phyloP scores from a whole-genome alignment of 345 rosid species.

The Eucalyptus erythrocorys region DNA sequence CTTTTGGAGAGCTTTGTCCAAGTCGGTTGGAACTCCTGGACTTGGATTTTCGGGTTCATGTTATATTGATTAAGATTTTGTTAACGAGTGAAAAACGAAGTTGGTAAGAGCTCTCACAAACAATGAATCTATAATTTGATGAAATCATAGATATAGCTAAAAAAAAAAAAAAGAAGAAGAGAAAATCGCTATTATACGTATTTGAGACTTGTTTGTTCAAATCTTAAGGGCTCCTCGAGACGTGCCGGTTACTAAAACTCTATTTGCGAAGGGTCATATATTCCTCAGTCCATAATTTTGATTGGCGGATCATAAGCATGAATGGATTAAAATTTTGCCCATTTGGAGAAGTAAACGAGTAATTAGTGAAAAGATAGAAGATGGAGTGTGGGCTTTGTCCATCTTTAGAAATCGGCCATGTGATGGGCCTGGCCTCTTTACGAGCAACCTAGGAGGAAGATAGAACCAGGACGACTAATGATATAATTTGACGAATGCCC shows the following conservation, averaged over 20 bases:
- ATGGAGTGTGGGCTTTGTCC: background rate
- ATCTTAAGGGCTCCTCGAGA: background rate
- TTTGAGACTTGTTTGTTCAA: background rate
- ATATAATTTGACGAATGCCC: background rate
- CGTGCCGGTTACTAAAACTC: background rate
- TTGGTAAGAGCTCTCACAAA: background rate
- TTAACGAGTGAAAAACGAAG: background rate
- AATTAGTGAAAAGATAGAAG: background rate
- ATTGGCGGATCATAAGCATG: background rate
- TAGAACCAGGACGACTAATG: background rate
- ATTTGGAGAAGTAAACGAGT: background rate
- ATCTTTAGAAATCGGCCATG: background rate
- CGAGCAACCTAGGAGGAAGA: background rate
- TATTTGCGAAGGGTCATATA: background rate
- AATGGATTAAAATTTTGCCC: background rate
- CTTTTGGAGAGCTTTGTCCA: background rate
- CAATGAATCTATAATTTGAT: background rate
- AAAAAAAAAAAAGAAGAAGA: background rate
- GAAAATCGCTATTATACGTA: background rate
- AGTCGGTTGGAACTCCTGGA: background rate
- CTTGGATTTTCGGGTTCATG: background rate
- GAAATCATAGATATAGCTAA: background rate
- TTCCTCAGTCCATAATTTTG: background rate
- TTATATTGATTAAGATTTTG: background rate
- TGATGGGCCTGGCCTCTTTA: background rate